Conservation (phyloP, 345 rosid genomes). For the Rhizophora mangle region DNA sequence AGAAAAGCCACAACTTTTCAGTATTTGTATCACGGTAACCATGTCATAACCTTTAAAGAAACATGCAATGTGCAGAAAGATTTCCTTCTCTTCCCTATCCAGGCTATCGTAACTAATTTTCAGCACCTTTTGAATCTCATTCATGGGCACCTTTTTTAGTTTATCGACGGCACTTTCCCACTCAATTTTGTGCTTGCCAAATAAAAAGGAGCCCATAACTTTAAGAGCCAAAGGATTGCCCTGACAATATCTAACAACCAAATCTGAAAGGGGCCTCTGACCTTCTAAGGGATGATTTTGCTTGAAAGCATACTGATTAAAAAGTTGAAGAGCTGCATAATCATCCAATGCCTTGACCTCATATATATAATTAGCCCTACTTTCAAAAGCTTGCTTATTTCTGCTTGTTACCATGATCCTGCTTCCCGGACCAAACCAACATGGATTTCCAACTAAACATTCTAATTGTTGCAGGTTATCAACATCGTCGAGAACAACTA, state of each 20-base stretch:
- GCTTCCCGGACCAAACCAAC: slow-evolving; percentile 7
- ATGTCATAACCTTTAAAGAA: too few relatives aligned
- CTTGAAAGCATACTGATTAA: slow-evolving; percentile 5
- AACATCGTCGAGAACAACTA: slow-evolving; percentile 14
- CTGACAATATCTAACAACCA: neutral
- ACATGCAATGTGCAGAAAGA: too few relatives aligned
- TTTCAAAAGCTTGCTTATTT: neutral
- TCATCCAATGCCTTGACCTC: neutral
- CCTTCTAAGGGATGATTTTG: neutral
- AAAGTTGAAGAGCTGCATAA: neutral
- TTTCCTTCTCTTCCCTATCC: too few relatives aligned
- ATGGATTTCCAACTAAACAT: neutral
- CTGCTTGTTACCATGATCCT: slow-evolving; percentile 2
- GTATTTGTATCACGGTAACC: too few relatives aligned
- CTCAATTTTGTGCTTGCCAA: neutral
- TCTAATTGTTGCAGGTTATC: neutral
- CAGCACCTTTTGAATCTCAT: neutral
- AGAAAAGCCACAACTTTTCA: too few relatives aligned
- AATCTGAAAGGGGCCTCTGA: neutral
- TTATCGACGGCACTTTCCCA: neutral
- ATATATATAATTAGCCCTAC: neutral
- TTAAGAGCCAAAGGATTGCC: neutral
- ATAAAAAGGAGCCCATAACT: slow-evolving; percentile 4
- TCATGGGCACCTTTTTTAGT: neutral
- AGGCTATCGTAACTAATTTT: too few relatives aligned